Evolutionary conservation across 331 rosid species (phyloP), one percentile per base, ranked within the genome.

Genomic region (Telfairia occidentalis): DNA sequence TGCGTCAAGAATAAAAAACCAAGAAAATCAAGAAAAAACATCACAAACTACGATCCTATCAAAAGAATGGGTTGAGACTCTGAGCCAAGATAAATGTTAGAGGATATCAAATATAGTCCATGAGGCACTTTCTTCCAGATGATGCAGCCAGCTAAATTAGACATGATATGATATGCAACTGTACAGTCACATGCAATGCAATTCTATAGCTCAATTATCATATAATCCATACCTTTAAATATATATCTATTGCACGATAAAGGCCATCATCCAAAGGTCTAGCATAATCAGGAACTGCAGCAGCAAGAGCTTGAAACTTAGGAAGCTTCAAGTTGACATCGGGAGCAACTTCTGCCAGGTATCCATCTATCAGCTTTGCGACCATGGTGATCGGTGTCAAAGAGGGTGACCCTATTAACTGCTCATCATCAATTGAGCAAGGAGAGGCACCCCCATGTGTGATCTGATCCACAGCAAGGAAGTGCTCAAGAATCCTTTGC

Each of bases 301-400:
- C 97, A 40, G 99, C 97, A 80, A 92, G 96, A 77, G 88, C 88
- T 78, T 92, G 96, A 84, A 95, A 95, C 82, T 92, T 95, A 5
- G 93, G 88, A 60, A 84, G 96, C 88, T 95, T 95, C 75, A 95
- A 80, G 77, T 95, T 95, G 64, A 89, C 93, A 80, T 95, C 99
- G 13, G 99, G 99, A 61, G 99, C 97, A 77, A 95, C 99, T 88
- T 95, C 99, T 21, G 99, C 99, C 10, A 95, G 90, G 92, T 95
- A 95, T 46, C 97, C 97, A 43, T 95, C 99, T 21, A 92, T 90
- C 70, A 95, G 86, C 86, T 95, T 95, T 80, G 99, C 99, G 13
- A 92, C 99, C 89, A 84, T 83, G 59, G 92, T 90, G 53, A 95
- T 82, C 37, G 97, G 98, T 58, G 96, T 89, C 89, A 91, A 75